A percentile compares a stretch with the other conserved stretches of the same genome.
Evolutionary conservation across 306 rosid species (phyloP).

Genomic region (Aeschynomene evenia): DNA sequence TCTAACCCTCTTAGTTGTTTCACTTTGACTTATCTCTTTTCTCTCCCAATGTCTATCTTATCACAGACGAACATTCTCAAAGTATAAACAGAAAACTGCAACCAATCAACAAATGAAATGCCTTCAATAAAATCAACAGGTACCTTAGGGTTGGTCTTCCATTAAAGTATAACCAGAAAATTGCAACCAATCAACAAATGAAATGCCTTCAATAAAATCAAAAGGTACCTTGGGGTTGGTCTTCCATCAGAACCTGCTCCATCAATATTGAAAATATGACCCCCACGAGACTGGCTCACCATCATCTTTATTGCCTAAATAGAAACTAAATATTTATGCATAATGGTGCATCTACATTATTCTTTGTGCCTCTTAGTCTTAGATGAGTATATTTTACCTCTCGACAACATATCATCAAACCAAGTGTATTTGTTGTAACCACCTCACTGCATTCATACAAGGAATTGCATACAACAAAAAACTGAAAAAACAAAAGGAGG

Average conservation of each 20-base stretch:
- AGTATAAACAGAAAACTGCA: neutral
- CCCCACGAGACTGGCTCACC: conserved; percentile 84
- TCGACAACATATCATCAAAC: conserved; percentile 96
- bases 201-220: conserved; percentile 22
- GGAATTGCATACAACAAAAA: neutral
- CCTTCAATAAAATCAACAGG: too few relatives aligned
- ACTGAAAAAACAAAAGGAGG: conserved; percentile 22
- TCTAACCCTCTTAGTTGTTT: neutral
- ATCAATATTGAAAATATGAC: conserved; percentile 93
- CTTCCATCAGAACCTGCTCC: conserved; percentile 99
- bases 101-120: neutral
- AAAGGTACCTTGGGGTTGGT: conserved; percentile 87
- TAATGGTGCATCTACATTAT: conserved; percentile 27
- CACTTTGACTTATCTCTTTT: neutral
- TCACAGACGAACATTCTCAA: neutral
- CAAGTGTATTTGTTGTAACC: conserved; percentile 89
- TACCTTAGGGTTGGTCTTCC: too few relatives aligned
- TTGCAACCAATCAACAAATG: conserved; percentile 5
- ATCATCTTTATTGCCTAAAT: conserved; percentile 89
- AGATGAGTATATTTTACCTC: conserved; percentile 60
- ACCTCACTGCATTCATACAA: conserved; percentile 72
- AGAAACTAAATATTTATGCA: conserved; percentile 33
- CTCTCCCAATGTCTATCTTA: neutral
- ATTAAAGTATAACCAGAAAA: neutral
- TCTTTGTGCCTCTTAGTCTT: conserved; percentile 20